Percentiles rank a stretch among this genome's conserved stretches.
These are phyloP conservation scores for Magnusiomyces magnusii DNA, from an alignment of 1,139 yeast species.

Conservation along the genomic window DNA sequence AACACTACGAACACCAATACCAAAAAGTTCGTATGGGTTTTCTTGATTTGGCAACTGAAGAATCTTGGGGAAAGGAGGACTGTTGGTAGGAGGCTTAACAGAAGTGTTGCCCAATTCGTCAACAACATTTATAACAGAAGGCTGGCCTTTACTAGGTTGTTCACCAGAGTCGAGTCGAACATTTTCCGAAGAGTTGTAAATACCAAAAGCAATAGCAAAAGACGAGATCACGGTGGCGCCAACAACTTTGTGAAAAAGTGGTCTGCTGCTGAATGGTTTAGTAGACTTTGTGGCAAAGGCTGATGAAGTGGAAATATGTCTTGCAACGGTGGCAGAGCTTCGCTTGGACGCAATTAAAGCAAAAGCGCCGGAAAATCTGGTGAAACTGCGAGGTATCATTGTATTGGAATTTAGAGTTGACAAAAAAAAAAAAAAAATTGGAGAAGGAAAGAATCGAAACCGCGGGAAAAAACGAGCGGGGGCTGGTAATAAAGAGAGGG, in stretches of 20 bases:
- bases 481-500: too few relatives aligned
- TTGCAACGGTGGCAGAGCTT: not conserved
- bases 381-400: not conserved
- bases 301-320: not conserved
- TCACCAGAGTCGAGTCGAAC: not conserved
- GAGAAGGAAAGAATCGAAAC: too few relatives aligned
- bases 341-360: not conserved
- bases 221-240: not conserved
- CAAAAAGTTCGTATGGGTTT: slow-evolving; percentile 48
- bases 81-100: slow-evolving; percentile 15
- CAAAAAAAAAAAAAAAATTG: not conserved
- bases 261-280: not conserved
- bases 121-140: slow-evolving; percentile 4
- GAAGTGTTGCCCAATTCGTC: slow-evolving; percentile 9
- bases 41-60: slow-evolving; percentile 10
- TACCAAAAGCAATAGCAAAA: not conserved
- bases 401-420: not conserved
- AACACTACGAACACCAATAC: slow-evolving; percentile 75
- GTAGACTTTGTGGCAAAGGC: not conserved
- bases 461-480: too few relatives aligned
- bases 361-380: not conserved
- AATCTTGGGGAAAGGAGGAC: slow-evolving; percentile 15
- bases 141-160: not conserved
- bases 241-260: not conserved
- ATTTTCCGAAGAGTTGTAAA: not conserved